Evolutionary conservation across 1,284 basidiomycete genomes (phyloP).

Genomic region (Marasmius oreades): DNA sequence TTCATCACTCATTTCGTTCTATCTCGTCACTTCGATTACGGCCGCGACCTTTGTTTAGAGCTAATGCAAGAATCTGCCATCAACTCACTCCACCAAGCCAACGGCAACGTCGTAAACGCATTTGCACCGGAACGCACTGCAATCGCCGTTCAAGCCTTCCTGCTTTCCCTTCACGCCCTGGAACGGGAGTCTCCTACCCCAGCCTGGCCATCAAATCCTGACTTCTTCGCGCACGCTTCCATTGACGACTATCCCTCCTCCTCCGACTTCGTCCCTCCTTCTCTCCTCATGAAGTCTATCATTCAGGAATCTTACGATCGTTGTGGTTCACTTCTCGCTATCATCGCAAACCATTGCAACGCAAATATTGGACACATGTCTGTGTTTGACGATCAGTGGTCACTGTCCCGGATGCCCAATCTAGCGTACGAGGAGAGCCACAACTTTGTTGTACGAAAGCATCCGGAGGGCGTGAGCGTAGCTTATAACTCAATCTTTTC

Average conservation of each 20-base stretch:
- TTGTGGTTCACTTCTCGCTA: slow-evolving; percentile 58
- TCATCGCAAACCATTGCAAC: slow-evolving; percentile 63
- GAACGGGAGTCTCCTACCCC: slow-evolving; percentile 71
- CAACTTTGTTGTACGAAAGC: slow-evolving; percentile 61
- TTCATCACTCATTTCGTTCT: slow-evolving; percentile 84
- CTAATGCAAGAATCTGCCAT: slow-evolving; percentile 68
- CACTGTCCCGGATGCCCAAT: slow-evolving; percentile 48
- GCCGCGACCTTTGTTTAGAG: slow-evolving; percentile 77
- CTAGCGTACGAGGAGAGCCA: slow-evolving; percentile 64
- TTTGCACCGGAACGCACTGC: slow-evolving; percentile 73
- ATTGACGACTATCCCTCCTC: slow-evolving; percentile 69
- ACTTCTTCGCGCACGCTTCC: slow-evolving; percentile 60
- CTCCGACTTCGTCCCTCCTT: slow-evolving; percentile 56
- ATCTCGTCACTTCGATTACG: slow-evolving; percentile 85
- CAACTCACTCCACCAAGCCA: slow-evolving; percentile 35
- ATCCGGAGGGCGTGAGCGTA: slow-evolving; percentile 61
- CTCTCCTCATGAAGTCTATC: slow-evolving; percentile 59
- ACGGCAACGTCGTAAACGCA: slow-evolving; percentile 37
- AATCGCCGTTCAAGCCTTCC: slow-evolving; percentile 76
- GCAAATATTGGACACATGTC: slow-evolving; percentile 75
- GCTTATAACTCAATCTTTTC: slow-evolving; percentile 66
- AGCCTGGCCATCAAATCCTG: slow-evolving; percentile 72
- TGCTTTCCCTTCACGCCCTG: slow-evolving; percentile 69
- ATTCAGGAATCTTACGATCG: slow-evolving; percentile 76
- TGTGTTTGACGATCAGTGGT: slow-evolving; percentile 83